These are phyloP conservation scores for Cercospora berteroae DNA, from an alignment of 2,329 filamentous ascomycete genomes.

Conservation along the genomic window DNA sequence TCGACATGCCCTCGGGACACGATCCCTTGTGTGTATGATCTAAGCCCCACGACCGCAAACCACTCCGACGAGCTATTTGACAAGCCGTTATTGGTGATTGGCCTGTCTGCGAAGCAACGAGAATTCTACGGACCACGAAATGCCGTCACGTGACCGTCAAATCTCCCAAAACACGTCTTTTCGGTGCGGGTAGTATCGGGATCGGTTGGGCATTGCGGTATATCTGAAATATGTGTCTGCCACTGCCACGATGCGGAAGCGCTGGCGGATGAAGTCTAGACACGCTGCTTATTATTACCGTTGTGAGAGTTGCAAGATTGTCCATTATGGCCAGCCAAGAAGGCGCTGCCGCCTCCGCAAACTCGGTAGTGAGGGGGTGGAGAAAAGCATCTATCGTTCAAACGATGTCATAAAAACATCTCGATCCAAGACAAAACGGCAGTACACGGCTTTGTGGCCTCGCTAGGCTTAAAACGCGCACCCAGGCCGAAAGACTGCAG, in stretches of 20 bases:
- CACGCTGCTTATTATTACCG: not conserved
- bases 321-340: not conserved
- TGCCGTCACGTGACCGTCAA: not conserved
- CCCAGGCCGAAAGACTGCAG: not conserved
- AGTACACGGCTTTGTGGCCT: not conserved
- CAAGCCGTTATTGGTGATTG: constrained; percentile 9
- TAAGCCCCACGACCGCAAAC: constrained; percentile 13
- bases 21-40: constrained; percentile 11
- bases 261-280: not conserved
- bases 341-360: not conserved
- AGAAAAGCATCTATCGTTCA: not conserved
- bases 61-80: constrained; percentile 14
- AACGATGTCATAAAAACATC: constrained; percentile 1
- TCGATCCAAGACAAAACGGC: not conserved
- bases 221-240: not conserved
- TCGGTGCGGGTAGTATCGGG: not conserved
- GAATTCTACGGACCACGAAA: constrained; percentile 1
- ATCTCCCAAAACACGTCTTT: not conserved
- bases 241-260: not conserved
- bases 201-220: not conserved
- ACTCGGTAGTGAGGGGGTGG: not conserved
- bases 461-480: not conserved
- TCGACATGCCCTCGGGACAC: constrained; percentile 15
- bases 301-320: not conserved
- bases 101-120: constrained; percentile 1